Base-by-base conservation (phyloP, 1,139 yeast species). In the Diutina rugosa region DNA sequence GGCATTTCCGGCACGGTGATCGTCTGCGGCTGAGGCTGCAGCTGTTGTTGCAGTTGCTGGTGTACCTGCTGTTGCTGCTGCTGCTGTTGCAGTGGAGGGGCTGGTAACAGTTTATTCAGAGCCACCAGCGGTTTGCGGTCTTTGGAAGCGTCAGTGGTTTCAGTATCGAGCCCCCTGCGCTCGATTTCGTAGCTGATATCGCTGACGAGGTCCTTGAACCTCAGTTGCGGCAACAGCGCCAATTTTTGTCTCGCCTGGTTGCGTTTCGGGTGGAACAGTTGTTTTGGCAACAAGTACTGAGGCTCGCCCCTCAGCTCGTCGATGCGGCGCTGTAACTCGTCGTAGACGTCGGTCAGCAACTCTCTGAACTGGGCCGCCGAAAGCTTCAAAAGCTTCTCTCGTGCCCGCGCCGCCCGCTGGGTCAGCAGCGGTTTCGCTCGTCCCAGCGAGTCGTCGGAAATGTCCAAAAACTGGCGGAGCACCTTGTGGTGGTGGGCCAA, bases 161-260 rank as follows among this genome's bases (percentile, higher is more conserved):
- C 46, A 6, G 46, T n/a, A 6, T 49, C 44, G 56, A 83, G 80
- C 28, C 79, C 78, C 64, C 99, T 77, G 64, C 97, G 80, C 65
- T 87, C 90, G 55, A 91, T 87, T 69, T 95, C 99, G 67, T 74
- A 88, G 55, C 87, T 75, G 54, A 93, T 91, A 69, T 95, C 99
- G 57, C 88, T 85, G 12, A 90, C 96, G 66, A 95, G 79, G 68
- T 93, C 99, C 65, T 85, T 85, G 71, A 93, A 93, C 59, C 98
- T 73, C 10, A 85, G 71, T 57, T 85, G 84, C 0, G 97, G 95
- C 59, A 95, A 78, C 52, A 90, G 82, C 2, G 97, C 87, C 62
- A 95, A 78, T 70, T 91, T 93, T 67, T 89, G 91, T 63, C 99
- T 80, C 3, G 99, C 99, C 69, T 90, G 96, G 68, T 95, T 95